Conservation (phyloP, 75 land plant genomes). For the Chamaecyparis obtusa region DNA sequence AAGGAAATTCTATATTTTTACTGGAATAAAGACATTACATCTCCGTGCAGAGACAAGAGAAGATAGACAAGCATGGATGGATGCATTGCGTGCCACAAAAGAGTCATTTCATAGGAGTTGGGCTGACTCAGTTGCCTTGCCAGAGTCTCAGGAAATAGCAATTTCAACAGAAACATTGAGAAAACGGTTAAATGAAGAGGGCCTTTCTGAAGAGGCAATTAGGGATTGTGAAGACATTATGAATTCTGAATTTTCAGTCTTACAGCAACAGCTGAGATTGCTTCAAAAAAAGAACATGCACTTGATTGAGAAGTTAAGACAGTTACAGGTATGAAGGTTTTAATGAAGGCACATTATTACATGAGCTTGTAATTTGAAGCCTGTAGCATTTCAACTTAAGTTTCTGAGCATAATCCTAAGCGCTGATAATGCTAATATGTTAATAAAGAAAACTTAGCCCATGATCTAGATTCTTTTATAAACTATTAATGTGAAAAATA, state of each 20-base stretch:
- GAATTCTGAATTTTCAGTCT: constrained; percentile 16
- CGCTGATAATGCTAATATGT: background rate
- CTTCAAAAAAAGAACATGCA: constrained; percentile 20
- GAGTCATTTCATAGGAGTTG: constrained; percentile 15
- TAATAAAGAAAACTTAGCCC: background rate
- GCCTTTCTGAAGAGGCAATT: constrained; percentile 18
- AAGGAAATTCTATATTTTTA: constrained; percentile 31
- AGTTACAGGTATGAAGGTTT: constrained; percentile 9
- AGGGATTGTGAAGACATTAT: constrained; percentile 28
- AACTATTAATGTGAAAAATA: background rate
- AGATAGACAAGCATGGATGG: constrained; percentile 27
- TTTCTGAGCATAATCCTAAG: background rate
- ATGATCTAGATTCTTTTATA: background rate
- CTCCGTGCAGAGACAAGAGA: constrained; percentile 32
- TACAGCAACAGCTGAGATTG: constrained; percentile 18
- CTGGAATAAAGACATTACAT: constrained; percentile 30
- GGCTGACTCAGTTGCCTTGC: background rate
- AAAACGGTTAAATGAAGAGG: constrained; percentile 13
- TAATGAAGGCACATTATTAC: background rate
- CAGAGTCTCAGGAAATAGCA: constrained; percentile 8
- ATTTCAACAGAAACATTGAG: constrained; percentile 15
- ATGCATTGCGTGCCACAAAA: constrained; percentile 21
- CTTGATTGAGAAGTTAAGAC: constrained; percentile 26
- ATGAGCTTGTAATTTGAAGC: background rate
- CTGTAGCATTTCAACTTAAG: background rate